Evolutionary conservation across 768 basidiomycete species (phyloP).

Genomic region (Russula dissimulans): DNA sequence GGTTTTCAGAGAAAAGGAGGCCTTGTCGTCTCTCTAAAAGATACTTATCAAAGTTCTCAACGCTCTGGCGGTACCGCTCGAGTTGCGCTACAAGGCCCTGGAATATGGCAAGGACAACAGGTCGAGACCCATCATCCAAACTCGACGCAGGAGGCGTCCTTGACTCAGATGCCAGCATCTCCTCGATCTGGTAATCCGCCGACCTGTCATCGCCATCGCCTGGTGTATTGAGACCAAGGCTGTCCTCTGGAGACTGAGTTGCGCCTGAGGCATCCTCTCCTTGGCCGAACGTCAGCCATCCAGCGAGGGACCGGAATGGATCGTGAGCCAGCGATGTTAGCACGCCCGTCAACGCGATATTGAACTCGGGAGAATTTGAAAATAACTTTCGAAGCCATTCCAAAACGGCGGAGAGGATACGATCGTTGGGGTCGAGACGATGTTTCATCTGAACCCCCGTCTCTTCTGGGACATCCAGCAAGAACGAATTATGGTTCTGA

Average conservation of each 20-base stretch:
- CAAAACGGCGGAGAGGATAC: slow-evolving; percentile 61
- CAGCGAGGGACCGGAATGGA: slow-evolving; percentile 75
- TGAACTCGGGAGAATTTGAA: slow-evolving; percentile 75
- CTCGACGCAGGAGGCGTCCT: slow-evolving; percentile 52
- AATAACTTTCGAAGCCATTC: slow-evolving; percentile 72
- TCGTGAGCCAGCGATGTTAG: slow-evolving; percentile 76
- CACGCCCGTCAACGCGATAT: slow-evolving; percentile 80
- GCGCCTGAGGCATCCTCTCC: slow-evolving; percentile 29
- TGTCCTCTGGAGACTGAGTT: slow-evolving; percentile 17
- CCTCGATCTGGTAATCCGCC: slow-evolving; percentile 65
- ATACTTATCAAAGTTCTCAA: slow-evolving; percentile 76
- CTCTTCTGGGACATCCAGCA: slow-evolving; percentile 34
- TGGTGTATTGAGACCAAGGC: slow-evolving; percentile 20
- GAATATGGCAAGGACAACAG: slow-evolving; percentile 73
- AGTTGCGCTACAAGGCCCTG: slow-evolving; percentile 74
- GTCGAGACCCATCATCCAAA: slow-evolving; percentile 63
- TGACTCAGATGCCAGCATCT: slow-evolving; percentile 48
- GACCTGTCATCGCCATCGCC: slow-evolving; percentile 74
- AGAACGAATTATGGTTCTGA: slow-evolving; percentile 55
- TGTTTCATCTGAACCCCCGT: slow-evolving; percentile 47
- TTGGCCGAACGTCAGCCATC: slow-evolving; percentile 73
- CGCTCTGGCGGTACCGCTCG: slow-evolving; percentile 63
- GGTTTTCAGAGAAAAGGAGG: slow-evolving; percentile 82
- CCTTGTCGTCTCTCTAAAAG: slow-evolving; percentile 82
- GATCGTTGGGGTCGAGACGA: slow-evolving; percentile 68